These are phyloP conservation scores for Takashimella koratensis DNA, from an alignment of 1,284 basidiomycete genomes.

Conservation along the genomic window DNA sequence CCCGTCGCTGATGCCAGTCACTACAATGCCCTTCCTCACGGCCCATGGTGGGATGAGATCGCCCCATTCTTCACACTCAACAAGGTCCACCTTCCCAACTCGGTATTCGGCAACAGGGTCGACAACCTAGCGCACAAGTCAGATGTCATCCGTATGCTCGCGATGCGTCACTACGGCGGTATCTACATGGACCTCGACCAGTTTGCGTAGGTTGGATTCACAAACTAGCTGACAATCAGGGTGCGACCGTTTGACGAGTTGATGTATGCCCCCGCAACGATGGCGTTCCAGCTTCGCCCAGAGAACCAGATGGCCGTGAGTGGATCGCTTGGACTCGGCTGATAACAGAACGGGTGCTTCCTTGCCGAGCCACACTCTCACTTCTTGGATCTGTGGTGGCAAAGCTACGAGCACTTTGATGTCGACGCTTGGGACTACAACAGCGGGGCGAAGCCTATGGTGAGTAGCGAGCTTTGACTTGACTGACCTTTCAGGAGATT, in stretches of 20 bases:
- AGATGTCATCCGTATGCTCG: neutral
- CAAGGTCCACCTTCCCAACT: neutral
- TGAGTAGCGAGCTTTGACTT: too few relatives aligned
- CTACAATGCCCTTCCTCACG: neutral
- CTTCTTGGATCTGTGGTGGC: neutral
- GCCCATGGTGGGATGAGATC: neutral
- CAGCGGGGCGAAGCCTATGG: neutral
- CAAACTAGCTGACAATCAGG: neutral
- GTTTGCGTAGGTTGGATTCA: neutral
- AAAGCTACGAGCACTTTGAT: neutral
- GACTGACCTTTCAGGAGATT: neutral
- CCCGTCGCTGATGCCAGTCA: neutral
- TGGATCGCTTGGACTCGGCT: neutral
- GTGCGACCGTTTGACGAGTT: slow-evolving; percentile 1
- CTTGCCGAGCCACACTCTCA: neutral
- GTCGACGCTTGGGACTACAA: neutral
- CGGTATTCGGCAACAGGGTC: neutral
- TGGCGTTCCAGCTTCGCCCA: neutral
- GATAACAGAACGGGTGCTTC: neutral
- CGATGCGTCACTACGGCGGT: slow-evolving; percentile 1
- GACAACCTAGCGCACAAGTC: slow-evolving; percentile 1
- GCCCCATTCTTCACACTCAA: neutral
- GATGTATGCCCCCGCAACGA: neutral
- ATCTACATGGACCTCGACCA: slow-evolving; percentile 1
- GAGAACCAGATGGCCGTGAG: neutral